Base-by-base conservation (phyloP, 495 filamentous ascomycete genomes). In the Bathelium albidoporum region DNA sequence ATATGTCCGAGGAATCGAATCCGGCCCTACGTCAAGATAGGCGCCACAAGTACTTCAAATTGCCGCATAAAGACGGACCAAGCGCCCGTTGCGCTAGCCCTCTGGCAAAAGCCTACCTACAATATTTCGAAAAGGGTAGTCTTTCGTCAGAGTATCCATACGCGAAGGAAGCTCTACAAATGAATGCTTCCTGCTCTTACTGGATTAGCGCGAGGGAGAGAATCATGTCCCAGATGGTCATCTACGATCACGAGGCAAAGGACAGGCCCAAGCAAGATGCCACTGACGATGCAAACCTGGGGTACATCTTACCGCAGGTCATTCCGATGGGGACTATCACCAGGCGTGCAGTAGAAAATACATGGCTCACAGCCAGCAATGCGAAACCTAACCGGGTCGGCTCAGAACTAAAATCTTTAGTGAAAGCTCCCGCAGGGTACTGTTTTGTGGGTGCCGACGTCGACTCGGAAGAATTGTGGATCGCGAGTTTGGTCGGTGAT, bases 281-380 rank as follows among this genome's bases (percentile, higher is more conserved):
- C 14, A 31, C 22, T 1, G 12, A 52, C 43, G 10, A 68, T 67
- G 28, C 72, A 70, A 78, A 80, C n/a, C 62, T 82, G 10, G 94
- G 94, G 2, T 94, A 89, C 67, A 97, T 99, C 66, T 76, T 99
- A n/a, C 94, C 94, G n/a, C 94, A 99, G 69, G 76, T 99, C 60
- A 97, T 99, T 64, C 94, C 94, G 11, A 99, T 99, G 94, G 94
- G 94, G 16, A 99, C 94, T 20, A 88, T 99, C 62, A 99, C 94
- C n/a, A 83, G 94, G 41, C 85, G 94, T 65, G 91, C 94, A 0
- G 94, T 99, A 24, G 94, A 99, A 73, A 96, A 95, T 67, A 97
- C 94, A 0, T 99, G 94, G 94, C 82, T 99, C 43, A 99, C 94
- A 20, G 94, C 94, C 16, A 94, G 90, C 68, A 99, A 99, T 71